Percentiles rank a stretch among this genome's conserved stretches.
phyloP scores from a whole-genome alignment of 2,329 filamentous ascomycete genomes.

The Arthrobotrys megalospora region DNA sequence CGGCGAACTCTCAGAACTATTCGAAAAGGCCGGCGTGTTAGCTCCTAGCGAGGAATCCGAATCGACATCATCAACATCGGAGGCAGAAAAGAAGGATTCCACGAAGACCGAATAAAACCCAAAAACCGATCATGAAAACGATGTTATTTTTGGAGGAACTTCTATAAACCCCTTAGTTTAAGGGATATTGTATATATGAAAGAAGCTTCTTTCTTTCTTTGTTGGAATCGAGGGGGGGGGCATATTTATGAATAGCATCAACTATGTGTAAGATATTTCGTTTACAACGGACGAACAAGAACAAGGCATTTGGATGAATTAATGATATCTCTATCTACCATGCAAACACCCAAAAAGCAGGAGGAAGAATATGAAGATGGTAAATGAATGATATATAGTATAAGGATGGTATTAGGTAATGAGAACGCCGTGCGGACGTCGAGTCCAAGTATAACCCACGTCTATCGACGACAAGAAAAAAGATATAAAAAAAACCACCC shows the following conservation, averaged over 20 bases:
- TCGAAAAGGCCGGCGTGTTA: constrained; percentile 93
- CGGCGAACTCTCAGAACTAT: constrained; percentile 89
- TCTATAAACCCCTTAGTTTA: no score
- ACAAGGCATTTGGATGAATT: no score
- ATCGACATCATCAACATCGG: constrained; percentile 2
- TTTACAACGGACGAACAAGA: neutral
- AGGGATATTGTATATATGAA: neutral
- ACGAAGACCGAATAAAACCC: neutral
- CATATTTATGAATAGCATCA: no score
- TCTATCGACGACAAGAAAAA: neutral
- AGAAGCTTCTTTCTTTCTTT: neutral
- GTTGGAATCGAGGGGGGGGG: no score
- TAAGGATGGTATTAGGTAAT: no score
- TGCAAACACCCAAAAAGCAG: no score
- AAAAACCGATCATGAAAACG: no score
- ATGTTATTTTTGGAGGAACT: no score
- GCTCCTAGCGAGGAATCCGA: constrained; percentile 72
- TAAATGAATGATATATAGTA: neutral
- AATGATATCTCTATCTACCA: no score
- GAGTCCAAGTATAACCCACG: neutral
- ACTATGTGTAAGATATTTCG: constrained; percentile 2
- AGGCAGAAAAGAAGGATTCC: constrained; percentile 6
- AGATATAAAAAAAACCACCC: no score
- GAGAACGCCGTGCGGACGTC: neutral
- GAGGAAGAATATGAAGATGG: no score